Evolutionary conservation across 2,329 filamentous ascomycete species (phyloP).

Genomic region (Colletotrichum falcatum): DNA sequence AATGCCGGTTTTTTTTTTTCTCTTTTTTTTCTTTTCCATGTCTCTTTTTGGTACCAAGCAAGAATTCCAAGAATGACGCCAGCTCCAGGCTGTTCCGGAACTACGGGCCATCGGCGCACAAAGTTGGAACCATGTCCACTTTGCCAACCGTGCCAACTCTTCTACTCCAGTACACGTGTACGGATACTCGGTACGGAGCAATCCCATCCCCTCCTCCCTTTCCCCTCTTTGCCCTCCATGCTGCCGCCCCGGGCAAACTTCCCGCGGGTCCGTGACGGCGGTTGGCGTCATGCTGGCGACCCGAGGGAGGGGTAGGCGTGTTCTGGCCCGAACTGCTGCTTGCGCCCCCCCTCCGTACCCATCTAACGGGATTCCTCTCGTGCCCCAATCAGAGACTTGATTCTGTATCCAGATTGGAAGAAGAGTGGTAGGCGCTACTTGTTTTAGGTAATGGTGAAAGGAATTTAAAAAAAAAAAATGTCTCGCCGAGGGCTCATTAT

Average conservation of each 20-base stretch:
- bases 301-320: conserved; percentile 18
- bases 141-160: conserved; percentile 16
- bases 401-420: background rate
- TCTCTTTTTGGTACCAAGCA: background rate
- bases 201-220: no score
- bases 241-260: conserved; percentile 8
- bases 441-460: background rate
- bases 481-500: conserved; percentile 9
- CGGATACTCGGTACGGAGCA: no score
- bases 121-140: conserved; percentile 9
- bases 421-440: conserved; percentile 31
- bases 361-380: background rate
- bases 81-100: background rate
- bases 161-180: no score
- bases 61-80: conserved; percentile 6
- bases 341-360: conserved; percentile 13
- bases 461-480: no score
- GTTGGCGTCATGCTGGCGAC: conserved; percentile 35
- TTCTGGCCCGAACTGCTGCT: conserved; percentile 36
- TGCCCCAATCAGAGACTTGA: conserved; percentile 15
- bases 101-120: background rate
- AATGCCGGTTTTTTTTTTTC: conserved; percentile 21
- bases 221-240: conserved; percentile 2
- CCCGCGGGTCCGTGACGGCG: conserved; percentile 26
- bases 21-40: background rate